A percentile compares a stretch with the other conserved stretches of the same genome.
Evolutionary conservation across 1,284 basidiomycete genomes (phyloP).

Genomic region (Ustilago sp.): DNA sequence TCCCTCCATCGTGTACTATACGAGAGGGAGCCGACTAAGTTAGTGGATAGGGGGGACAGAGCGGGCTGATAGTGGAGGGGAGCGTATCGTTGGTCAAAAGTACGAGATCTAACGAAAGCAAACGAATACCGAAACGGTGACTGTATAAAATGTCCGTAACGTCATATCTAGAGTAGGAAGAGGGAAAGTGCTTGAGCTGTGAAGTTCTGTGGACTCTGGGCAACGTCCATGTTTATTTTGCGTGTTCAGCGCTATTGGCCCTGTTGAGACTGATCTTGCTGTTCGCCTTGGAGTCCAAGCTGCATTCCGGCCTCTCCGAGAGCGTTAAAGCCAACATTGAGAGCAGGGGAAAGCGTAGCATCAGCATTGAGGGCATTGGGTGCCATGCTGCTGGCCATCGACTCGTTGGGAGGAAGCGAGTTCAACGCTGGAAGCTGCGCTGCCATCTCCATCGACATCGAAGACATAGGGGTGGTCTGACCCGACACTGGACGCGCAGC

Average conservation of each 20-base stretch:
- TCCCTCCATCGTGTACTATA: neutral
- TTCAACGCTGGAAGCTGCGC: slow-evolving; percentile 49
- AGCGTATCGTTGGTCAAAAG: neutral
- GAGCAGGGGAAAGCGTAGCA: slow-evolving; percentile 32
- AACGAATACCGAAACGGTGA: slow-evolving; percentile 1
- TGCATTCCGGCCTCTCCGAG: slow-evolving; percentile 31
- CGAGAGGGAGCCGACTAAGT: slow-evolving; percentile 1
- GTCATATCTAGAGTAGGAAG: neutral
- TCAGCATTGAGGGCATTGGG: slow-evolving; percentile 22
- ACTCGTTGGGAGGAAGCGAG: slow-evolving; percentile 36
- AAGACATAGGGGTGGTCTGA: slow-evolving; percentile 57
- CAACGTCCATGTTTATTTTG: neutral
- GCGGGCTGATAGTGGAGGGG: neutral
- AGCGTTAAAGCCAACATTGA: slow-evolving; percentile 35
- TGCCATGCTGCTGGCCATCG: slow-evolving; percentile 31
- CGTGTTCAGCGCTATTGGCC: neutral
- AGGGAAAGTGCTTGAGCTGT: neutral
- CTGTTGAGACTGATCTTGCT: slow-evolving; percentile 14
- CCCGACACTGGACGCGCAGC: slow-evolving; percentile 39
- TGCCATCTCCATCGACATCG: slow-evolving; percentile 56
- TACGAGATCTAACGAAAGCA: neutral
- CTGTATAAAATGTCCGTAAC: slow-evolving; percentile 4
- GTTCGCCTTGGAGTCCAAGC: slow-evolving; percentile 22
- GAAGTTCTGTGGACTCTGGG: neutral
- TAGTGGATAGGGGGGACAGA: neutral